phyloP scores from a whole-genome alignment of 345 rosid species.

The Dimocarpus longan region DNA sequence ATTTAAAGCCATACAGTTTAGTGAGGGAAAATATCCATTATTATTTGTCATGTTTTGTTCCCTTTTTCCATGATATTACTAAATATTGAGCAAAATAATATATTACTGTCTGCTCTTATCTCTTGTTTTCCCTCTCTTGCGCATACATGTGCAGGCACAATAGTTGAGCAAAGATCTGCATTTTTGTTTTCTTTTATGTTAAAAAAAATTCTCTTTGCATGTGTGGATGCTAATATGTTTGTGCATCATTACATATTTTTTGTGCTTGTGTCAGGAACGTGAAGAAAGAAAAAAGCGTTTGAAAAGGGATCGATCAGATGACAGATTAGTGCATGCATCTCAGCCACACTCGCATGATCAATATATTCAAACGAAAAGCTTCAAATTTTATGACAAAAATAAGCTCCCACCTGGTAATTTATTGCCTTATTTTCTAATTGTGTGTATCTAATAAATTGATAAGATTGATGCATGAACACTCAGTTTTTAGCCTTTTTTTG shows the following conservation, averaged over 20 bases:
- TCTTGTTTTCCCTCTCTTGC: background rate
- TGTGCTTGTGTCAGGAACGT: slow-evolving; percentile 66
- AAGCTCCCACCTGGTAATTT: slow-evolving; percentile 84
- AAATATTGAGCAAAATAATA: too few relatives aligned
- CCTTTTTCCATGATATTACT: too few relatives aligned
- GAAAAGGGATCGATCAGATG: slow-evolving; percentile 63
- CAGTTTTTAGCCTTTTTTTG: too few relatives aligned
- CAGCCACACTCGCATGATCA: slow-evolving; percentile 57
- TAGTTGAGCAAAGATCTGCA: background rate
- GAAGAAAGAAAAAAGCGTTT: slow-evolving; percentile 86
- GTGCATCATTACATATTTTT: slow-evolving; percentile 14
- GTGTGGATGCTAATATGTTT: background rate
- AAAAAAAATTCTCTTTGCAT: background rate
- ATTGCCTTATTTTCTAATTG: background rate
- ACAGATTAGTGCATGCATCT: slow-evolving; percentile 49
- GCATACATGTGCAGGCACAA: too few relatives aligned
- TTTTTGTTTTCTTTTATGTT: background rate
- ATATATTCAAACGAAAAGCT: slow-evolving; percentile 39
- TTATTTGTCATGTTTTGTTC: too few relatives aligned
- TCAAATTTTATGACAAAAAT: slow-evolving; percentile 59
- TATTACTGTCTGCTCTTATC: too few relatives aligned
- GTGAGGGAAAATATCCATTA: background rate
- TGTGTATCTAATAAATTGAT: slow-evolving; percentile 12
- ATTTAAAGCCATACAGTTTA: too few relatives aligned
- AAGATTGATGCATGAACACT: too few relatives aligned